A percentile compares a stretch with the other conserved stretches of the same genome.
Evolutionary conservation across 1,284 basidiomycete species (phyloP).

Genomic region (Sporisorium exsertum): DNA sequence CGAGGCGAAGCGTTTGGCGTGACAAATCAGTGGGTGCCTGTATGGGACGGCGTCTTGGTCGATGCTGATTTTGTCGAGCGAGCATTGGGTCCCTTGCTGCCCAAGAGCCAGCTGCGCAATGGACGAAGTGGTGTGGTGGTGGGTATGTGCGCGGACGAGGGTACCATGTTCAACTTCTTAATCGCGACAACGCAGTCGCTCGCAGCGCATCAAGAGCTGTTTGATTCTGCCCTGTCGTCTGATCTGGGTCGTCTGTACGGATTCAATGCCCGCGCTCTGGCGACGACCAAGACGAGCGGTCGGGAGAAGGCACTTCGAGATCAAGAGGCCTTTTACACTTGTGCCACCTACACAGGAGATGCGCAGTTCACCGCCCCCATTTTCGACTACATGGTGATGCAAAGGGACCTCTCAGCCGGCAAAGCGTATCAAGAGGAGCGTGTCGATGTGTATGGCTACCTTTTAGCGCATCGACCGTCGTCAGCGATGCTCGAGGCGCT

Average conservation of each 20-base stretch:
- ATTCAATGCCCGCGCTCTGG: constrained; percentile 12
- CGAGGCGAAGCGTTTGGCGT: constrained; percentile 7
- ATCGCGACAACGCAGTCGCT: constrained; percentile 36
- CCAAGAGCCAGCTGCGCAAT: constrained; percentile 30
- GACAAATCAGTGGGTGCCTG: constrained; percentile 46
- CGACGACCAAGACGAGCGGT: not conserved
- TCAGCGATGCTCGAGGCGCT: constrained; percentile 25
- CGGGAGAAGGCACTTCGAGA: constrained; percentile 19
- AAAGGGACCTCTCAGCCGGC: not conserved
- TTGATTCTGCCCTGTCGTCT: constrained; percentile 21
- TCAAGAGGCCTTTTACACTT: constrained; percentile 35
- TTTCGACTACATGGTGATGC: constrained; percentile 27
- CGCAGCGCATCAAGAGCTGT: constrained; percentile 19
- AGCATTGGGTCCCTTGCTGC: constrained; percentile 20
- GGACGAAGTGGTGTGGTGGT: constrained; percentile 40
- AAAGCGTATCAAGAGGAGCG: not conserved
- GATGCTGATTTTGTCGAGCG: constrained; percentile 24
- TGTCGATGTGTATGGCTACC: constrained; percentile 36
- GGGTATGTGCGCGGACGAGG: constrained; percentile 52
- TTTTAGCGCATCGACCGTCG: constrained; percentile 42
- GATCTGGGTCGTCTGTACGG: constrained; percentile 35
- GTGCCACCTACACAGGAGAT: constrained; percentile 55
- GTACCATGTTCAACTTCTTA: constrained; percentile 56
- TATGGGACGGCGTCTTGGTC: constrained; percentile 53
- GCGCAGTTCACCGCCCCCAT: constrained; percentile 49